phyloP scores from a whole-genome alignment of 2,329 filamentous ascomycete species.

The Hypoxylon sp. region DNA sequence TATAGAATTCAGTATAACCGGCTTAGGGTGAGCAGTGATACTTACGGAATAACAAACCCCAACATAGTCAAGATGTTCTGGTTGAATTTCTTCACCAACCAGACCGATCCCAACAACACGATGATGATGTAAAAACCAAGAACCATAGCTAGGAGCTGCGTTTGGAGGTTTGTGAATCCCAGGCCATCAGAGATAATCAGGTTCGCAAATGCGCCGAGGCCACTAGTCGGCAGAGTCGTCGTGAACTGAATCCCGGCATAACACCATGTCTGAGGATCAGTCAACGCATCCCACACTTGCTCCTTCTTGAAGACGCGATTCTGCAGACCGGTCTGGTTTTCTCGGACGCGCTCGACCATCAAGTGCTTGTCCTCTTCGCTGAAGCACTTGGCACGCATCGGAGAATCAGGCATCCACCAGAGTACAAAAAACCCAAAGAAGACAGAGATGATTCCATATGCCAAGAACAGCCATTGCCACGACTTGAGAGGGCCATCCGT shows the following conservation, averaged over 20 bases:
- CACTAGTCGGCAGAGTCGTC: constrained; percentile 80
- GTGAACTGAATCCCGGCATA: constrained; percentile 77
- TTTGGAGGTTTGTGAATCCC: constrained; percentile 75
- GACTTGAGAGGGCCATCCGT: constrained; percentile 68
- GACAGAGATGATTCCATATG: constrained; percentile 74
- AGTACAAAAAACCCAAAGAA: constrained; percentile 76
- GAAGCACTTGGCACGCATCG: constrained; percentile 80
- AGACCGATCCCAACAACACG: constrained; percentile 76
- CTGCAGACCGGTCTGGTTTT: constrained; percentile 74
- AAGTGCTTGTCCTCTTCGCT: constrained; percentile 75
- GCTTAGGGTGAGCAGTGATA: constrained; percentile 22
- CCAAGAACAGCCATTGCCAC: constrained; percentile 79
- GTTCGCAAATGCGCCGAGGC: constrained; percentile 80
- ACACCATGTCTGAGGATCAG: constrained; percentile 77
- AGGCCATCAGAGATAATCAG: constrained; percentile 79
- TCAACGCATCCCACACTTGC: constrained; percentile 66
- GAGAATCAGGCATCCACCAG: constrained; percentile 76
- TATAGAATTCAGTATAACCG: neutral
- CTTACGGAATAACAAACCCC: constrained; percentile 75
- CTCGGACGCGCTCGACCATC: constrained; percentile 72
- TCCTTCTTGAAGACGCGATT: constrained; percentile 65
- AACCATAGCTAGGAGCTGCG: constrained; percentile 82
- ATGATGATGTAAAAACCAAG: constrained; percentile 81
- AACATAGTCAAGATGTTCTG: constrained; percentile 79
- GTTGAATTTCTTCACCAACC: constrained; percentile 76